Evolutionary conservation across 345 rosid species (phyloP).

Genomic region (Brassica rapa): DNA sequence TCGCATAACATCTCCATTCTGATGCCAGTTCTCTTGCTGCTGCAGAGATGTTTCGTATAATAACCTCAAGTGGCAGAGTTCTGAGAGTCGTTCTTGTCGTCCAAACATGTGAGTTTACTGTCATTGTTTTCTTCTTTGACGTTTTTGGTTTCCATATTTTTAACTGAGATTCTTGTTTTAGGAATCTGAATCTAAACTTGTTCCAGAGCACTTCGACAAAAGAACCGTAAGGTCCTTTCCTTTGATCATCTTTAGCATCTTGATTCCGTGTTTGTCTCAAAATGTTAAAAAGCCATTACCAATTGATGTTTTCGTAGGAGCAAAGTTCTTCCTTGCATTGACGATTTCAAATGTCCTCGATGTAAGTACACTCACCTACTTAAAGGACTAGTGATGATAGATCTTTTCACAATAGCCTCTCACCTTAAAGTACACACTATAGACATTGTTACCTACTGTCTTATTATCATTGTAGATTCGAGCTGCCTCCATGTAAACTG

Average conservation of each 20-base stretch:
- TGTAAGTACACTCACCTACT: conserved; percentile 49
- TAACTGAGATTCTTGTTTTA: conserved; percentile 27
- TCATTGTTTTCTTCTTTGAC: conserved; percentile 20
- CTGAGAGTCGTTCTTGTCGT: conserved; percentile 53
- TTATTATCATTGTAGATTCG: conserved; percentile 36
- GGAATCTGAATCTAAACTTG: conserved; percentile 66
- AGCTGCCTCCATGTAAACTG: conserved; percentile 60
- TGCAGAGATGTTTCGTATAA: conserved; percentile 83
- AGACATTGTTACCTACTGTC: not conserved
- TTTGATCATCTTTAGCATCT: conserved; percentile 7
- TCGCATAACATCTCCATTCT: conserved; percentile 1
- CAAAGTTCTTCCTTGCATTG: conserved; percentile 55
- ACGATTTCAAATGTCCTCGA: conserved; percentile 51
- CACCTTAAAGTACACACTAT: not conserved
- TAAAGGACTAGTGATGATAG: not conserved
- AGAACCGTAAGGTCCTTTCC: conserved; percentile 51
- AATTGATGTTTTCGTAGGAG: conserved; percentile 40
- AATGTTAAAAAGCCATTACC: not conserved
- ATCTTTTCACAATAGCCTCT: not conserved
- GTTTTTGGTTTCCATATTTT: conserved; percentile 18
- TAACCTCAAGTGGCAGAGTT: conserved; percentile 55
- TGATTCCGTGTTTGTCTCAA: not conserved
- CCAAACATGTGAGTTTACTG: conserved; percentile 48
- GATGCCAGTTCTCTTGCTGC: conserved; percentile 13
- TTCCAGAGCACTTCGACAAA: conserved; percentile 51